Evolutionary conservation across 441 rosid species (phyloP).

Genomic region (Daphne laureola): DNA sequence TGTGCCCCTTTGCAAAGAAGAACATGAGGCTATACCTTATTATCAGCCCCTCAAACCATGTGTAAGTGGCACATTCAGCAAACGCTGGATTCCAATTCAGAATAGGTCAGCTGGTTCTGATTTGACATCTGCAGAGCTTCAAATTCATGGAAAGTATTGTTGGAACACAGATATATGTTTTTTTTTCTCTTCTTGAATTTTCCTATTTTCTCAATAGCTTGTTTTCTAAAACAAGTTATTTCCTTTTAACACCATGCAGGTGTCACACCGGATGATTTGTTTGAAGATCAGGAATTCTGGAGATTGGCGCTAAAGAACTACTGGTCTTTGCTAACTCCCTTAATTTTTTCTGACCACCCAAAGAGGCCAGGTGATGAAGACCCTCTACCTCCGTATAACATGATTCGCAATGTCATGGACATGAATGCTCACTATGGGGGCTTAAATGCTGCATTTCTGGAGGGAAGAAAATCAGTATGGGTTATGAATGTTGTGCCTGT

Average conservation of each 20-base stretch:
- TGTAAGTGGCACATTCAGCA: slow-evolving; percentile 68
- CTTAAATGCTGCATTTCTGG: slow-evolving; percentile 66
- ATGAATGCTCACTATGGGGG: slow-evolving; percentile 94
- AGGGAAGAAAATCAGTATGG: slow-evolving; percentile 73
- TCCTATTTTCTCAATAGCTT: background rate
- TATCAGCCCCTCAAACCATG: slow-evolving; percentile 85
- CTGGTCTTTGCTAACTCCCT: slow-evolving; percentile 92
- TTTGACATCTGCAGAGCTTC: slow-evolving; percentile 51
- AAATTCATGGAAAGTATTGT: slow-evolving; percentile 75
- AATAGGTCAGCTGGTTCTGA: slow-evolving; percentile 56
- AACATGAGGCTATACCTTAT: slow-evolving; percentile 45
- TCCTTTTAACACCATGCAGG: slow-evolving; percentile 40
- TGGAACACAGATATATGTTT: slow-evolving; percentile 12
- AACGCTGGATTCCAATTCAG: slow-evolving; percentile 85
- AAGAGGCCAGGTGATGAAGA: slow-evolving; percentile 99
- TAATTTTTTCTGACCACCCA: slow-evolving; percentile 97
- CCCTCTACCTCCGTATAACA: slow-evolving; percentile 90
- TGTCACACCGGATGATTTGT: slow-evolving; percentile 60
- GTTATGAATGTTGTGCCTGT: slow-evolving; percentile 93
- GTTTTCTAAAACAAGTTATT: slow-evolving; percentile 7
- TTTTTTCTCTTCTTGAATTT: slow-evolving; percentile 8
- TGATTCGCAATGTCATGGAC: slow-evolving; percentile 97
- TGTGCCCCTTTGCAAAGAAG: slow-evolving; percentile 68
- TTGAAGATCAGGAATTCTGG: slow-evolving; percentile 61
- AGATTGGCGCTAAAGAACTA: slow-evolving; percentile 67